Evolutionary conservation across 768 basidiomycete species (phyloP).

Genomic region (Naganishia vaughanmartiniae): DNA sequence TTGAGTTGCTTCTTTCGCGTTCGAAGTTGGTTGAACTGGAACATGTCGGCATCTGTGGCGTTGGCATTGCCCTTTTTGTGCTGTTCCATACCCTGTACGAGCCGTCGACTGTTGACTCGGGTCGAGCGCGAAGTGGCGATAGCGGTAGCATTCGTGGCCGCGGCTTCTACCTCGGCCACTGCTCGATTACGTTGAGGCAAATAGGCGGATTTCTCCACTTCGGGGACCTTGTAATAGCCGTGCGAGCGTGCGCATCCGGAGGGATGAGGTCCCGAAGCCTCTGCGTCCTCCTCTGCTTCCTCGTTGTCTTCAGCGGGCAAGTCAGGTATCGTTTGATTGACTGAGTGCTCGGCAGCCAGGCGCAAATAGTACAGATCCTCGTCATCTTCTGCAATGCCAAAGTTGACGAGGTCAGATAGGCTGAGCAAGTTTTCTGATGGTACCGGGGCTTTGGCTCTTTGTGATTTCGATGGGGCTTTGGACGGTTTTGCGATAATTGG

Average conservation of each 20-base stretch:
- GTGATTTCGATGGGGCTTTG: conserved; percentile 4
- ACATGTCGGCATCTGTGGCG: conserved; percentile 70
- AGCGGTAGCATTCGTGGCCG: conserved; percentile 59
- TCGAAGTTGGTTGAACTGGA: conserved; percentile 96
- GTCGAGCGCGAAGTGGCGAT: conserved; percentile 63
- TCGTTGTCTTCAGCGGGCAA: conserved; percentile 28
- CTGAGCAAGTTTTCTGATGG: conserved; percentile 23
- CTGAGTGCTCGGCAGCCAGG: conserved; percentile 46
- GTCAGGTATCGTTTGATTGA: conserved; percentile 33
- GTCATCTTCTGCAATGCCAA: conserved; percentile 74
- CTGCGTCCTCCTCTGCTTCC: conserved; percentile 15
- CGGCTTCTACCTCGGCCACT: conserved; percentile 48
- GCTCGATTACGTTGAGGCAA: conserved; percentile 68
- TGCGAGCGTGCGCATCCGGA: conserved; percentile 89
- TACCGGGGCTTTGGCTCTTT: neutral
- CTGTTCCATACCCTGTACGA: conserved; percentile 89
- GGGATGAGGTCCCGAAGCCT: conserved; percentile 55
- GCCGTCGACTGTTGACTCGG: conserved; percentile 84
- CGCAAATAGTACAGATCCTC: conserved; percentile 75
- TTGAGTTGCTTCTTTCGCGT: conserved; percentile 96
- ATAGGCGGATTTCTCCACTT: conserved; percentile 84
- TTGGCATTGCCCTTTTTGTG: conserved; percentile 62
- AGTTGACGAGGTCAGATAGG: conserved; percentile 52
- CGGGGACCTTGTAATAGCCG: conserved; percentile 92
- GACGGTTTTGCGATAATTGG: neutral